A percentile compares a stretch with the other conserved stretches of the same genome.
These are phyloP conservation scores for Camillea tinctor DNA, from an alignment of 2,329 filamentous ascomycete genomes.

Conservation along the genomic window DNA sequence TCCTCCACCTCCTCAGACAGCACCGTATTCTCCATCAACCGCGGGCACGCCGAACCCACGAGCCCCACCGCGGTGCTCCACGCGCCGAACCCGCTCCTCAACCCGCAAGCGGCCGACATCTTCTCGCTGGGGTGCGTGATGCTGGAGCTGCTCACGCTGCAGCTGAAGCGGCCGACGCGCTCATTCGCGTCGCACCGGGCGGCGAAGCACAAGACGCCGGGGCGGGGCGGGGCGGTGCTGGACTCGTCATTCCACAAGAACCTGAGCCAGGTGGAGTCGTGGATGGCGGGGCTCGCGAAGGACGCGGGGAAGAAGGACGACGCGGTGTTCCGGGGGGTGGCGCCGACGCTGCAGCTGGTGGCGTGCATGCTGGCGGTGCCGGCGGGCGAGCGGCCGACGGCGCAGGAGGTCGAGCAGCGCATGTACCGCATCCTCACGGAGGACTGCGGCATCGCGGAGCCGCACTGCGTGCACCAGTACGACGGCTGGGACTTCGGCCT, in stretches of 20 bases:
- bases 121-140: conserved; percentile 74
- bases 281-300: conserved; percentile 62
- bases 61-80: conserved; percentile 36
- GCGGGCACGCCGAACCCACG: conserved; percentile 29
- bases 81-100: conserved; percentile 43
- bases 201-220: conserved; percentile 59
- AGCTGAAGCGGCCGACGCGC: conserved; percentile 65
- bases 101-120: conserved; percentile 63
- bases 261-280: conserved; percentile 64
- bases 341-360: conserved; percentile 52
- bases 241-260: conserved; percentile 75
- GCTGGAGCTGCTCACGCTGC: conserved; percentile 67
- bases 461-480: conserved; percentile 55
- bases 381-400: conserved; percentile 52
- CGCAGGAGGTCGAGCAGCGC: conserved; percentile 50
- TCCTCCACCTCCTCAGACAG: conserved; percentile 36
- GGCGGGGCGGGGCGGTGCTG: conserved; percentile 58
- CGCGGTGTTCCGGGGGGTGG: conserved; percentile 49
- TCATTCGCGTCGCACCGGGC: conserved; percentile 67
- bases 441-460: conserved; percentile 46
- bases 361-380: conserved; percentile 53
- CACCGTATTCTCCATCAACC: conserved; percentile 38
- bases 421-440: conserved; percentile 54
- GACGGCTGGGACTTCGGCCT: conserved; percentile 32
- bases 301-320: conserved; percentile 55